A percentile compares a stretch with the other conserved stretches of the same genome.
Conservation (phyloP, 108 stramenopile species). For the Parmales sp. region DNA sequence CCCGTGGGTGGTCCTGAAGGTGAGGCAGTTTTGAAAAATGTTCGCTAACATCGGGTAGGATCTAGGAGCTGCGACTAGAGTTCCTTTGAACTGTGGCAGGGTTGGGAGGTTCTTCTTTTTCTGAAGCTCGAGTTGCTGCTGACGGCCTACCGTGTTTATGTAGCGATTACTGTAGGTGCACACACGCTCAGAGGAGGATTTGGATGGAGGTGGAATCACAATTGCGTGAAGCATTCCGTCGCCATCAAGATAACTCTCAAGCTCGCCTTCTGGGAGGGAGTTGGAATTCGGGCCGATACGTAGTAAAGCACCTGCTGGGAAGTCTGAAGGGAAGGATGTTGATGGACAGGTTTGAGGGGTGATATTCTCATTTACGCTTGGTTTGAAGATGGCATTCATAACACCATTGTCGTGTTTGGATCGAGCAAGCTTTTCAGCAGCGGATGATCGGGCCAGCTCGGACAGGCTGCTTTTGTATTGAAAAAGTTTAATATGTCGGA, state of each 20-base stretch:
- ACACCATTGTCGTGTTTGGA: too few relatives aligned
- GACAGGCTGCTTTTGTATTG: too few relatives aligned
- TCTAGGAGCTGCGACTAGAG: constrained; percentile 28
- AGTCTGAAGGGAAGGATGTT: constrained; percentile 13
- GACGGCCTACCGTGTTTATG: constrained; percentile 11
- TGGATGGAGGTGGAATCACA: constrained; percentile 16
- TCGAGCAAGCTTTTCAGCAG: too few relatives aligned
- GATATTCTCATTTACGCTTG: too few relatives aligned
- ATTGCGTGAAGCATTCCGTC: constrained; percentile 40
- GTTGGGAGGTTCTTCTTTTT: not conserved
- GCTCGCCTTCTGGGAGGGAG: constrained; percentile 9
- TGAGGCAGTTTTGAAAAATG: constrained; percentile 21
- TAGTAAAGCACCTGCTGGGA: constrained; percentile 24
- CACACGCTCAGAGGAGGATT: constrained; percentile 20
- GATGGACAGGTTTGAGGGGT: too few relatives aligned
- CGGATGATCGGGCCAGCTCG: too few relatives aligned
- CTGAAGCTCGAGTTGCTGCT: not conserved
- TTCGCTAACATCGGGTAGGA: constrained; percentile 23
- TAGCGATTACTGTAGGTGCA: constrained; percentile 21
- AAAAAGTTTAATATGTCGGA: too few relatives aligned
- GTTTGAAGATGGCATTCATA: too few relatives aligned
- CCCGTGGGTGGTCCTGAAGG: constrained; percentile 14
- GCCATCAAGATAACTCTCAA: constrained; percentile 35
- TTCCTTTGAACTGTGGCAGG: constrained; percentile 13
- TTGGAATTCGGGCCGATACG: constrained; percentile 36